Evolutionary conservation across 176 grass and related monocot genomes (phyloP), one percentile per base, ranked within the genome.

Genomic region (Oryza officinalis): DNA sequence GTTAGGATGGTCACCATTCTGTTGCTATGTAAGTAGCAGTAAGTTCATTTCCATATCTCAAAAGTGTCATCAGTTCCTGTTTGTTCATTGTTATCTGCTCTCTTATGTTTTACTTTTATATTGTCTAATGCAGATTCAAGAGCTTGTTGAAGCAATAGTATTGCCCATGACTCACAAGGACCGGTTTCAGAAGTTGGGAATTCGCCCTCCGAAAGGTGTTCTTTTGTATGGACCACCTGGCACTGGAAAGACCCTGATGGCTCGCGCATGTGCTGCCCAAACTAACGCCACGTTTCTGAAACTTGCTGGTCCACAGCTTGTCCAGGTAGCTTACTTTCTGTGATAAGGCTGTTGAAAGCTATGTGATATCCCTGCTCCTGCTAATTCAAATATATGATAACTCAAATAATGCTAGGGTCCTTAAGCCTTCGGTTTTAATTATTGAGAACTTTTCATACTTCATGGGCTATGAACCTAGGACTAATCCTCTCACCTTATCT

Each of bases 221-320:
- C 90, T 95, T 86, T 69, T 95, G 25, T 95, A 95, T 84, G 93
- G 93, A 78, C 90, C 93, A 14, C 93, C 90, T 78, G 93, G 88
- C 41, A 92, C 87, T 14, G 90, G 93, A 49, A 95, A 95, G 73
- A 95, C 93, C 3, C 23, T 95, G 66, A 95, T 95, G 93, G 93
- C 93, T 14, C 90, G 87, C 78, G 87, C 90, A 78, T 95, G 90
- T 92, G 93, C 87, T 71, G 87, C 93, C 65, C 93, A 95, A 72
- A 95, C 93, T 41, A 92, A 95, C 69, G 90, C 93, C 40, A 95
- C 90, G 25, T 95, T 95, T 79, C 83, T 95, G 67, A 92, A 95
- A 76, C 83, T 95, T 20, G 90, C 85, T 63, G 90, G 90, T n/a
- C 93, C 93, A 18, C 93, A 92, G 31, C 82, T 95, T 69, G 90